These are phyloP conservation scores for Cyamopsis tetragonoloba DNA, from an alignment of 306 rosid species.

Conservation along the genomic window DNA sequence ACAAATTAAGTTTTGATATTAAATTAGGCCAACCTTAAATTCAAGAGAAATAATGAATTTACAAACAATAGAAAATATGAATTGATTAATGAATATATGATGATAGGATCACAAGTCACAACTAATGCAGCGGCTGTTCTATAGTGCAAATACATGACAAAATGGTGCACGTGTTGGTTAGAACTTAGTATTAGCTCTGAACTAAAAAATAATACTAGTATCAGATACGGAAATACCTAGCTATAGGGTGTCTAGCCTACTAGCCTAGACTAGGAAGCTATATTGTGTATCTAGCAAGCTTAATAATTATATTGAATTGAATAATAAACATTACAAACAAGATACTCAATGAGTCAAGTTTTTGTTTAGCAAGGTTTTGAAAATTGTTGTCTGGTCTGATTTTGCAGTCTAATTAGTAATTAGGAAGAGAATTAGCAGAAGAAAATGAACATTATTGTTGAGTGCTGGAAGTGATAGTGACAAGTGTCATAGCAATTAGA, in stretches of 20 bases:
- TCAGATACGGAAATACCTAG: conserved; percentile 22
- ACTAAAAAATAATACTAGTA: conserved; percentile 6
- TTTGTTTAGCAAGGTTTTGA: conserved; percentile 11
- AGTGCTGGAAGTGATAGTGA: conserved; percentile 38
- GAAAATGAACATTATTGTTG: conserved; percentile 10
- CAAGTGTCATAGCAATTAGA: conserved; percentile 36
- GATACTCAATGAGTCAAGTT: background rate
- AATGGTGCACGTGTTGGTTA: conserved; percentile 26
- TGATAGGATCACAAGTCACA: background rate
- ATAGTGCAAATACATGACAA: conserved; percentile 15
- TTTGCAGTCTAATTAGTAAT: conserved; percentile 8
- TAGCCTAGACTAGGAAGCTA: conserved; percentile 32
- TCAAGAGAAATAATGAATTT: no score
- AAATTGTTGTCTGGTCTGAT: conserved; percentile 12
- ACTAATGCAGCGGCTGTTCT: background rate
- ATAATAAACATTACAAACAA: no score
- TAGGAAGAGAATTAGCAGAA: background rate
- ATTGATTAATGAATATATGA: no score
- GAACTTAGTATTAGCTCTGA: background rate
- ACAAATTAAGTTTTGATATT: no score
- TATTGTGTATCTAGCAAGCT: conserved; percentile 8
- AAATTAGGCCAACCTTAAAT: no score
- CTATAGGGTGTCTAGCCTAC: no score
- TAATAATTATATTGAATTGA: no score
- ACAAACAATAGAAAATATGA: no score